Evolutionary conservation across 1,284 basidiomycete genomes (phyloP).

Genomic region (Moesziomyces sp.): DNA sequence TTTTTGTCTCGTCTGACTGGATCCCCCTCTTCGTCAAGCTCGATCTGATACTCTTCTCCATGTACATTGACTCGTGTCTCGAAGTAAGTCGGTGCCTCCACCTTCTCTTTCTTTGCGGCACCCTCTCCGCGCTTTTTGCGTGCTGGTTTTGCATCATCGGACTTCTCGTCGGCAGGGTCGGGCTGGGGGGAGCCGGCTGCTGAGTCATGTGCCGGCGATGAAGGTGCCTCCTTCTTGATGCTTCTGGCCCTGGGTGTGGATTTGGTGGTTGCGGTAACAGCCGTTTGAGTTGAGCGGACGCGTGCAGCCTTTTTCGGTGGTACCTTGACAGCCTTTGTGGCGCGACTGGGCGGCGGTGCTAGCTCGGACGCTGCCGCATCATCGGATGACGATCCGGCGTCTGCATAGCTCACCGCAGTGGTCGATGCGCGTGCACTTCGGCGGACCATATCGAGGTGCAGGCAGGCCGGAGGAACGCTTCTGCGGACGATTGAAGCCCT

Average conservation of each 20-base stretch:
- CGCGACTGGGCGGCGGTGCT: conserved; percentile 12
- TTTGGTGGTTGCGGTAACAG: background rate
- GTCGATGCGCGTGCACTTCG: conserved; percentile 33
- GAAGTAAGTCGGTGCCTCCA: conserved; percentile 33
- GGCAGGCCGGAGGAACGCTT: too few species aligned
- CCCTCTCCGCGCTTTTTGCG: conserved; percentile 24
- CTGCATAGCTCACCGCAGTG: conserved; percentile 22
- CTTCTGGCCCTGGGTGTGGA: background rate
- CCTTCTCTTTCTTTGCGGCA: conserved; percentile 32
- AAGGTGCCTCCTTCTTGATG: background rate
- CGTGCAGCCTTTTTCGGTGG: conserved; percentile 1
- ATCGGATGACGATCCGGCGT: conserved; percentile 13
- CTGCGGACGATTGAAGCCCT: background rate
- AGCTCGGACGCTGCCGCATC: background rate
- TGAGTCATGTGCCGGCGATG: background rate
- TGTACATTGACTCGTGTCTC: conserved; percentile 42
- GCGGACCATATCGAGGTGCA: conserved; percentile 21
- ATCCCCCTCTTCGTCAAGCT: conserved; percentile 54
- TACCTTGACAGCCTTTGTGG: conserved; percentile 11
- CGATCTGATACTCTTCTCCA: conserved; percentile 44
- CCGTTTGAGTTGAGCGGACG: background rate
- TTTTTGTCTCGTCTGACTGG: conserved; percentile 68
- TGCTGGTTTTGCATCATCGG: conserved; percentile 11
- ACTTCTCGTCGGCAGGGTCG: conserved; percentile 8
- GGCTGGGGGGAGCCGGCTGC: background rate